These are phyloP conservation scores for Metschnikowia noctiluminum DNA, from an alignment of 805 yeast genomes.

Conservation along the genomic window DNA sequence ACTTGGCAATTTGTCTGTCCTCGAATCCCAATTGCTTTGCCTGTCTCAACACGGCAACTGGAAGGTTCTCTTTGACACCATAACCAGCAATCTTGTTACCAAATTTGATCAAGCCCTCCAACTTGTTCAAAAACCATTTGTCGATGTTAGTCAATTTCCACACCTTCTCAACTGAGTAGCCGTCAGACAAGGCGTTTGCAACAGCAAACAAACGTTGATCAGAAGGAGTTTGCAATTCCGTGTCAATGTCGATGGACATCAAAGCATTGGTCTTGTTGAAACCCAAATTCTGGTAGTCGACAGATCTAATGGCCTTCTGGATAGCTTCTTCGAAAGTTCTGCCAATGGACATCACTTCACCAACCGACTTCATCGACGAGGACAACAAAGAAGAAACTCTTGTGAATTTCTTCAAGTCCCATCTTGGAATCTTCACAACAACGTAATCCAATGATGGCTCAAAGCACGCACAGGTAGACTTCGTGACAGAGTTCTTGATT, in stretches of 20 bases:
- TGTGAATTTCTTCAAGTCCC: slow-evolving; percentile 96
- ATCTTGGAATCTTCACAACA: slow-evolving; percentile 96
- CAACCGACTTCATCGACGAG: slow-evolving; percentile 97
- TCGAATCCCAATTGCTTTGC: slow-evolving; percentile 97
- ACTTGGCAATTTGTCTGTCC: slow-evolving; percentile 92
- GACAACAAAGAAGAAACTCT: slow-evolving; percentile 84
- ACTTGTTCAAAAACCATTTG: slow-evolving; percentile 92
- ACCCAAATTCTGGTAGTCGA: slow-evolving; percentile 94
- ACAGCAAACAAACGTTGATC: slow-evolving; percentile 95
- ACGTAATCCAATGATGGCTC: slow-evolving; percentile 97
- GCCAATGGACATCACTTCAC: slow-evolving; percentile 98
- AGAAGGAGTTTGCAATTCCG: slow-evolving; percentile 94
- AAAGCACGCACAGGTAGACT: slow-evolving; percentile 91
- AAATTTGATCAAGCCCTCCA: slow-evolving; percentile 69
- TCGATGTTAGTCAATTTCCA: slow-evolving; percentile 91
- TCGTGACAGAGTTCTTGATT: slow-evolving; percentile 89
- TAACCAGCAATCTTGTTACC: slow-evolving; percentile 58
- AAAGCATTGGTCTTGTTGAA: slow-evolving; percentile 81
- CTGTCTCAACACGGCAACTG: slow-evolving; percentile 61
- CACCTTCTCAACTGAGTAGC: slow-evolving; percentile 88
- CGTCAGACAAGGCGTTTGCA: slow-evolving; percentile 88
- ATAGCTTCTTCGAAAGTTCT: slow-evolving; percentile 97
- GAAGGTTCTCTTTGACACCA: slow-evolving; percentile 58
- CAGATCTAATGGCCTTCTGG: slow-evolving; percentile 94
- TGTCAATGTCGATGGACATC: slow-evolving; percentile 88